Evolutionary conservation across 2,329 filamentous ascomycete species (phyloP), one percentile per base, ranked within the genome.

Genomic region (Fusarium sp.): DNA sequence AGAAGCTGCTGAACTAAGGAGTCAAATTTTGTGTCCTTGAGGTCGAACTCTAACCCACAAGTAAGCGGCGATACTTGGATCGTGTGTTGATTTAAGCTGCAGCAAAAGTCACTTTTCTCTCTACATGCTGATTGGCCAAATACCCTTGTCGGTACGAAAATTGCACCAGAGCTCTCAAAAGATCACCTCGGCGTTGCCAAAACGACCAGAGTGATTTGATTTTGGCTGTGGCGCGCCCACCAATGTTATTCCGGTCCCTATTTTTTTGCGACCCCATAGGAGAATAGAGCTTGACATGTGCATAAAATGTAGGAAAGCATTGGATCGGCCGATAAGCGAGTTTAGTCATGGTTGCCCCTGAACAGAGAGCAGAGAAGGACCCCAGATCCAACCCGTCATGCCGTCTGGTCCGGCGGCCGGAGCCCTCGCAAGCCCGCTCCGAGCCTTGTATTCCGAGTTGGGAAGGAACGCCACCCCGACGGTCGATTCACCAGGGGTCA

Each of bases 401-500:
- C 60, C 30, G 60, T 14, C 6, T n/a, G 48, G 18, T 52, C 27
- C 59, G 39, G 59, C 60, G 60, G 20, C 61, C 61, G 61, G 61
- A 56, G 48, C 61, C n/a, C n/a, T n/a, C 61, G 35, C 27, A 56
- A 43, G 23, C 45, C 43, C 59, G 48, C 48, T 30, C 48, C 48
- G 45, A 50, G 45, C 59, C 59, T 45, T 54, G 16, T 4, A 34
- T 64, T 43, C 61, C 61, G 48, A 64, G 48, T 56, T 64, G 16
- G 61, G 67, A 70, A 74, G 68, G 56, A 72, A 64, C 63, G 54
- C 30, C 61, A 50, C 64, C 39, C 48, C 52, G 52, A 60, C 50
- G 63, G 62, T 54, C 37, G 41, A 66, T 63, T 41, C 65, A 35
- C 57, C 56, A 65, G 64, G 72, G 71, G 68, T 63, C 68, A 59